phyloP scores from a whole-genome alignment of 2,329 filamentous ascomycete species.

The Curvularia verruculosa region DNA sequence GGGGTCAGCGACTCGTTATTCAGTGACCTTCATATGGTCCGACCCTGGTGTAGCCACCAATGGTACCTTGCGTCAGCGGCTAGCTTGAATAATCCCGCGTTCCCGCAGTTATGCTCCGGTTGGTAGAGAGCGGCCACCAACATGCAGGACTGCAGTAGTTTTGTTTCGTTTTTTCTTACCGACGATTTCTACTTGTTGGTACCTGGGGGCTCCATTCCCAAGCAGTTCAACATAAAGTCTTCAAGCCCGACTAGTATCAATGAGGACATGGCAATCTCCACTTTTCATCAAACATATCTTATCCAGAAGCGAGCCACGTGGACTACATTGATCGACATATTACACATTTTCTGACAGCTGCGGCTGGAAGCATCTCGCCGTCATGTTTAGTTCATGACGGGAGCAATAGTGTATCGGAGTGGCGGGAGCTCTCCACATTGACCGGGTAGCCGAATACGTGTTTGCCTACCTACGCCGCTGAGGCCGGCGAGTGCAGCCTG shows the following conservation, averaged over 20 bases:
- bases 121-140: slow-evolving; percentile 1
- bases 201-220: background rate
- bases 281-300: slow-evolving; percentile 8
- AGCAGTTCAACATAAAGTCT: background rate
- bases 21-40: background rate
- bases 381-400: background rate
- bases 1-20: background rate
- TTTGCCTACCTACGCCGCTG: too few species aligned
- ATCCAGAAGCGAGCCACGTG: background rate
- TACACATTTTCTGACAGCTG: background rate
- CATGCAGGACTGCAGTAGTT: background rate
- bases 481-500: too few species aligned
- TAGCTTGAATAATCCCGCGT: background rate
- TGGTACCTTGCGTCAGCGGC: background rate
- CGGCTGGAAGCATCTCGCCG: background rate
- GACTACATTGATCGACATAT: slow-evolving; percentile 5
- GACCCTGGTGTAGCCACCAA: background rate
- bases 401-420: background rate
- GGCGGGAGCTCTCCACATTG: slow-evolving; percentile 3
- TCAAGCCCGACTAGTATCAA: background rate
- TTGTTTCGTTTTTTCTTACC: background rate
- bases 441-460: too few species aligned
- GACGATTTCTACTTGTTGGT: background rate
- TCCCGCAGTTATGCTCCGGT: background rate
- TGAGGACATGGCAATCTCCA: background rate